Conservation (phyloP, 768 basidiomycete species). For the Calocybe gangraenosa region DNA sequence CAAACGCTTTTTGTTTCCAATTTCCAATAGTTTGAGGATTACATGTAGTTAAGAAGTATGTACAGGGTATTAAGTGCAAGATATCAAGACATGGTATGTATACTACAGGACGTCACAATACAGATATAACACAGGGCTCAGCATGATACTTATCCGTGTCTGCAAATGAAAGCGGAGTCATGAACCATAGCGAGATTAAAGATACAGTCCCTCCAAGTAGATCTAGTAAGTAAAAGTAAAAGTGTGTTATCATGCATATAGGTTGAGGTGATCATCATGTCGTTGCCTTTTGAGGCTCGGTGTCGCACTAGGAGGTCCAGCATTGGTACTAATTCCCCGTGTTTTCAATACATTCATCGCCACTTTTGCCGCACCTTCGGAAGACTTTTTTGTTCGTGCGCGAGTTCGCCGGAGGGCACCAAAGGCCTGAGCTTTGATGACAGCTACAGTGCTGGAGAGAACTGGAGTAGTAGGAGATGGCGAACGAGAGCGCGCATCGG, state of each 20-base stretch:
- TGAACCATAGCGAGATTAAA: conserved; percentile 16
- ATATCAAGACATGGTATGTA: conserved; percentile 16
- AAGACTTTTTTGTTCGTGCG: conserved; percentile 64
- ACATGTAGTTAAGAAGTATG: conserved; percentile 7
- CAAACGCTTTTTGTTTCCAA: no score
- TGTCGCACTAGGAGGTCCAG: conserved; percentile 5
- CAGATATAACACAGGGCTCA: conserved; percentile 17
- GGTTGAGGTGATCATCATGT: conserved; percentile 45
- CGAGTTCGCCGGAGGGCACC: conserved; percentile 80
- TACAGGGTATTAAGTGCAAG: conserved; percentile 17
- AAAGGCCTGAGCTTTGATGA: conserved; percentile 89
- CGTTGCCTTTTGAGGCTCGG: conserved; percentile 18
- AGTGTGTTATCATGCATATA: conserved; percentile 5
- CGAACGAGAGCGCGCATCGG: conserved; percentile 45
- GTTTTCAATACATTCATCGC: conserved; percentile 82
- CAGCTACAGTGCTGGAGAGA: conserved; percentile 78
- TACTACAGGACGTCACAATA: conserved; percentile 14
- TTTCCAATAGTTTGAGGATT: conserved; percentile 7
- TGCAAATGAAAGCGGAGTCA: conserved; percentile 11
- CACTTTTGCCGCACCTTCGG: conserved; percentile 67
- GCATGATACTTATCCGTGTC: conserved; percentile 16
- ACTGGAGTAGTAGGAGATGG: conserved; percentile 41
- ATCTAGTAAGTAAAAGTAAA: conserved; percentile 12
- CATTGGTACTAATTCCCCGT: conserved; percentile 58
- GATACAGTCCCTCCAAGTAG: conserved; percentile 21